Evolutionary conservation across 202 grass and related monocot species (phyloP), one percentile per base, ranked within the genome.

Genomic region (Schoenoplectus triqueter): DNA sequence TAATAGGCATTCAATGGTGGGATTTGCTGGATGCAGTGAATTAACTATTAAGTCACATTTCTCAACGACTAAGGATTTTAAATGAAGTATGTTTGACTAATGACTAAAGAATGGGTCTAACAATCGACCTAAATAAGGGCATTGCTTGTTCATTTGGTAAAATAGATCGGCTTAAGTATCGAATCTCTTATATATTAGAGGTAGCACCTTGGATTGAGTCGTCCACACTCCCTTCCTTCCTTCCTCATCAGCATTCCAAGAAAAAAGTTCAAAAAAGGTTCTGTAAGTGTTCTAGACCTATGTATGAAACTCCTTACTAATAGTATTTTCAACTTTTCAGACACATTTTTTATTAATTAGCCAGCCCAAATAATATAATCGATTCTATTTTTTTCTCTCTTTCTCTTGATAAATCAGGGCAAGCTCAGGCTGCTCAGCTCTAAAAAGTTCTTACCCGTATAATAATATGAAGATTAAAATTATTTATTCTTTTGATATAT

Each of bases 1-100:
- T 64, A 86, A 89, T 71, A 50, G 21, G 14, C 41, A 67, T 52
- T 31, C 67, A 82, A 22, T 82, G 2, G n/a, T n/a, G 45, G 18
- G 44, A 77, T 85, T 65, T 52, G 69, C 45, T 85, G 83, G 83
- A 65, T 85, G 20, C 83, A 77, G 15, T 65, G 62, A 82, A 50
- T 31, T 31, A 31, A 31, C 31, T 31, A 31, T 77, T 2, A 21
- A 74, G 41, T 0, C 15, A 62, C 46, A 31, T 76, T 50, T 63
- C 65, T 19, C 64, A 81, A 80, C 67, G 44, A 72, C 75, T 31
- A 31, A 31, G 31, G 31, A 31, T 31, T 31, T 31, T 31, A 31
- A 31, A 31, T 31, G 31, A 31, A 31, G 31, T 31, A 31, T 31
- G 31, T 31, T 31, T 31, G 31, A 31, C 31, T 31, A 31, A 31